These are phyloP conservation scores for Ananas comosus DNA, from an alignment of 176 grass and related monocot genomes.

Conservation along the genomic window DNA sequence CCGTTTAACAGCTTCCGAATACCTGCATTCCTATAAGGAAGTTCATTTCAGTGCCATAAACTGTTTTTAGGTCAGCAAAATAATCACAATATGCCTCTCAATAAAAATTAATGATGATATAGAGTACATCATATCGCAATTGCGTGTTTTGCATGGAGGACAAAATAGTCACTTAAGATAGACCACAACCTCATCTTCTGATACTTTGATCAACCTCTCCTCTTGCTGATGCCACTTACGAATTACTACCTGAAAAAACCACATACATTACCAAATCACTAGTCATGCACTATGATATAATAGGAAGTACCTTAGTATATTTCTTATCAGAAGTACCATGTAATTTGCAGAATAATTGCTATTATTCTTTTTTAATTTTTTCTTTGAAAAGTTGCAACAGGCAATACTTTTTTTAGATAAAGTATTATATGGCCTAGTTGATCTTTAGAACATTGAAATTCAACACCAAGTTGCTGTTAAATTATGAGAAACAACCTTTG, in stretches of 20 bases:
- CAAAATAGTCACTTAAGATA: conserved; percentile 4
- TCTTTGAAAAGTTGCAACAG: no score
- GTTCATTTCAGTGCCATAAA: conserved; percentile 22
- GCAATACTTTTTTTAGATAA: no score
- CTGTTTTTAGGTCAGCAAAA: background rate
- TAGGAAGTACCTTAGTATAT: no score
- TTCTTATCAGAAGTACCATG: no score
- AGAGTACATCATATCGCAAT: background rate
- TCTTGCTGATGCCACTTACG: conserved; percentile 66
- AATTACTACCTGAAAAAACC: conserved; percentile 48
- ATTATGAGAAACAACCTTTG: no score
- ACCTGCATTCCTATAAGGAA: conserved; percentile 75
- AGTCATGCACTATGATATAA: background rate
- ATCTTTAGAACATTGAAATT: no score
- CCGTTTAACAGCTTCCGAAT: conserved; percentile 60
- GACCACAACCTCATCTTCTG: conserved; percentile 67
- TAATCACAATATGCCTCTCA: background rate
- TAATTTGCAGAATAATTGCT: no score
- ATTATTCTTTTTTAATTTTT: no score
- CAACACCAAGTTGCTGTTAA: no score
- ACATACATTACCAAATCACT: background rate
- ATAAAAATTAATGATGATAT: no score
- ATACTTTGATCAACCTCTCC: conserved; percentile 51
- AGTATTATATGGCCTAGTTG: no score
- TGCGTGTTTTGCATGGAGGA: background rate